These are phyloP conservation scores for Arthrobotrys iridis DNA, from an alignment of 2,329 filamentous ascomycete genomes.

Conservation along the genomic window DNA sequence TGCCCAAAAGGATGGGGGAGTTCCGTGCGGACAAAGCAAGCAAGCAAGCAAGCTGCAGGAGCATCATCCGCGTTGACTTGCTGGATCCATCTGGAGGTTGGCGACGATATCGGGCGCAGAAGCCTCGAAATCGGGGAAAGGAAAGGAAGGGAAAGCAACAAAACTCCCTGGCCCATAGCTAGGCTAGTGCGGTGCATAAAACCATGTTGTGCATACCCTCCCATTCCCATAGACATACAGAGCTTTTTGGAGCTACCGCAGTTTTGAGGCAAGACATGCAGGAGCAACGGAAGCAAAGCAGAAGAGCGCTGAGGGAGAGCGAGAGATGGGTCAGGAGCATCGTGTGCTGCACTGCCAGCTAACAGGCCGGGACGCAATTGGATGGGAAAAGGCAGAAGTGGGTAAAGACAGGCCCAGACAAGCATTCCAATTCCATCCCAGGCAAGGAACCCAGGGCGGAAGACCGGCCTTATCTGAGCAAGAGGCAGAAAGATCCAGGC, in stretches of 20 bases:
- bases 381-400: constrained; percentile 49
- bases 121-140: constrained; percentile 24
- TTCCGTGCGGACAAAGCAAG: constrained; percentile 14
- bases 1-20: constrained; percentile 7
- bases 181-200: neutral
- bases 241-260: constrained; percentile 7
- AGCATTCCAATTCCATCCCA: constrained; percentile 26
- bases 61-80: constrained; percentile 31
- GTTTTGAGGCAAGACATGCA: constrained; percentile 46
- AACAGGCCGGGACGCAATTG: constrained; percentile 41
- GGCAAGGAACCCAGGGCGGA: constrained; percentile 35
- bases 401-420: constrained; percentile 35
- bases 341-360: constrained; percentile 43
- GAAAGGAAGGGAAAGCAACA: constrained; percentile 10
- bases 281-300: constrained; percentile 2
- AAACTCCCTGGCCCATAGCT: constrained; percentile 7
- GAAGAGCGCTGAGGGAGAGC: constrained; percentile 18
- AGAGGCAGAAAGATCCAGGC: constrained; percentile 11
- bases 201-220: too few relatives aligned
- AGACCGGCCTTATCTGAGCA: constrained; percentile 27
- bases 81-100: constrained; percentile 40
- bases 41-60: constrained; percentile 11
- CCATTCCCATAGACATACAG: too few relatives aligned
- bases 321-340: constrained; percentile 26
- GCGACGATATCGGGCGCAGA: constrained; percentile 31